These are phyloP conservation scores for Flaveria brownii DNA, from an alignment of 129 eudicot species.

Conservation along the genomic window DNA sequence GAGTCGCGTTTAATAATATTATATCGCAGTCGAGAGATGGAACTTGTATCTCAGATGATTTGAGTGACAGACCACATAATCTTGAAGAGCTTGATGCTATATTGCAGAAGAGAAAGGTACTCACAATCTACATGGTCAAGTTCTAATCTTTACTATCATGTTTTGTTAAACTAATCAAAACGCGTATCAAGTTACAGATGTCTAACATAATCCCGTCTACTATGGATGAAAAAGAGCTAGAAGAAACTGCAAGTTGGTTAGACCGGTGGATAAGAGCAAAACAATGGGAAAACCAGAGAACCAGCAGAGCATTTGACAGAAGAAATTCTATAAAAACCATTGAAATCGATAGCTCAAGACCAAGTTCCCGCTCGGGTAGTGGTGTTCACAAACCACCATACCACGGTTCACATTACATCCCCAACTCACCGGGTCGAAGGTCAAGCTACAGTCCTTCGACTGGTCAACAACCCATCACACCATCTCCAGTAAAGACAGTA, in stretches of 20 bases:
- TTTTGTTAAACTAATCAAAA: constrained; percentile 15
- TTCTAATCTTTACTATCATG: background rate
- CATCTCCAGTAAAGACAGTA: constrained; percentile 47
- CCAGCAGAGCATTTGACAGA: constrained; percentile 53
- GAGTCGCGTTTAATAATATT: constrained; percentile 6
- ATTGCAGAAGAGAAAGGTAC: constrained; percentile 59
- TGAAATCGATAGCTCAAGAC: constrained; percentile 57
- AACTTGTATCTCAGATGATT: constrained; percentile 50
- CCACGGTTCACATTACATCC: constrained; percentile 38
- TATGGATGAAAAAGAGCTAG: constrained; percentile 51
- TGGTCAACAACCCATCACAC: constrained; percentile 52
- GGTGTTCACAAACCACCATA: constrained; percentile 33
- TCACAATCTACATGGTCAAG: background rate
- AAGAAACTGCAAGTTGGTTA: constrained; percentile 55
- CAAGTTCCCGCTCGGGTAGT: constrained; percentile 35
- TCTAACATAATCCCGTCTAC: constrained; percentile 31
- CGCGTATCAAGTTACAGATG: constrained; percentile 36
- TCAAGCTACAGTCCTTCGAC: constrained; percentile 41
- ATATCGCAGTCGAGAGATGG: constrained; percentile 71
- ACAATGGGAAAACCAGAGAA: constrained; percentile 55
- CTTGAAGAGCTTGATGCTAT: constrained; percentile 76
- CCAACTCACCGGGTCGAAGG: constrained; percentile 50
- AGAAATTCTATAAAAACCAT: constrained; percentile 56
- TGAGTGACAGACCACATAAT: constrained; percentile 59
- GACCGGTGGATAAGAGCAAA: constrained; percentile 60